These are phyloP conservation scores for Camellia oleifera DNA, from an alignment of 179 eudicot species.

Conservation along the genomic window DNA sequence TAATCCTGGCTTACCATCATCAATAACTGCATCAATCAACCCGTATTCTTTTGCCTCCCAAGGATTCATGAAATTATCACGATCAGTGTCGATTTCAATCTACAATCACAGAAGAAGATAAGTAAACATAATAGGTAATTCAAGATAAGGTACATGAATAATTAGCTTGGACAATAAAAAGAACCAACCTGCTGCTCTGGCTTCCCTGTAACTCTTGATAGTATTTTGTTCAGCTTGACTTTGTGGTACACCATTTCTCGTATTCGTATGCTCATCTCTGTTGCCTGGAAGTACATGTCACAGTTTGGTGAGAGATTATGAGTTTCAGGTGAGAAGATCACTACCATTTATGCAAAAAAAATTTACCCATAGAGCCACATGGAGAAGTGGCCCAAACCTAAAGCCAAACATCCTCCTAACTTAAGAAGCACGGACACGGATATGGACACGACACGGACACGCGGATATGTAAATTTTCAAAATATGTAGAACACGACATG, in stretches of 20 bases:
- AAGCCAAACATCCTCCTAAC: background rate
- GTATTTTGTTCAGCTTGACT: slow-evolving; percentile 73
- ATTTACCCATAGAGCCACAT: too few species aligned
- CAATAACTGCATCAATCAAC: slow-evolving; percentile 76
- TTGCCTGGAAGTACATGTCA: slow-evolving; percentile 42
- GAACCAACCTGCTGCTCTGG: slow-evolving; percentile 66
- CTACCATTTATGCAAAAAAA: background rate
- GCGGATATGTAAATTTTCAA: too few species aligned
- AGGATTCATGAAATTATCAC: slow-evolving; percentile 76
- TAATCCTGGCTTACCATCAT: slow-evolving; percentile 94
- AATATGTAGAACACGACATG: too few species aligned
- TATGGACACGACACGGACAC: too few species aligned
- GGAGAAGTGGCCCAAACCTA: background rate
- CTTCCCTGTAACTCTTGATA: slow-evolving; percentile 84
- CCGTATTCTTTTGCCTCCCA: slow-evolving; percentile 98
- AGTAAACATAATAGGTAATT: background rate
- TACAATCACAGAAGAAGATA: slow-evolving; percentile 21
- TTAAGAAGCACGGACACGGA: too few species aligned
- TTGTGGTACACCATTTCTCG: slow-evolving; percentile 79
- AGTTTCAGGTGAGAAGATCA: background rate
- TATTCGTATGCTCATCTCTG: slow-evolving; percentile 66
- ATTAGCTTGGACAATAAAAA: background rate
- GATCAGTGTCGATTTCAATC: slow-evolving; percentile 76
- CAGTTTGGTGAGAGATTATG: background rate
- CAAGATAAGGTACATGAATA: background rate